Conservation (phyloP, 306 rosid species). For the Vigna trinervia region DNA sequence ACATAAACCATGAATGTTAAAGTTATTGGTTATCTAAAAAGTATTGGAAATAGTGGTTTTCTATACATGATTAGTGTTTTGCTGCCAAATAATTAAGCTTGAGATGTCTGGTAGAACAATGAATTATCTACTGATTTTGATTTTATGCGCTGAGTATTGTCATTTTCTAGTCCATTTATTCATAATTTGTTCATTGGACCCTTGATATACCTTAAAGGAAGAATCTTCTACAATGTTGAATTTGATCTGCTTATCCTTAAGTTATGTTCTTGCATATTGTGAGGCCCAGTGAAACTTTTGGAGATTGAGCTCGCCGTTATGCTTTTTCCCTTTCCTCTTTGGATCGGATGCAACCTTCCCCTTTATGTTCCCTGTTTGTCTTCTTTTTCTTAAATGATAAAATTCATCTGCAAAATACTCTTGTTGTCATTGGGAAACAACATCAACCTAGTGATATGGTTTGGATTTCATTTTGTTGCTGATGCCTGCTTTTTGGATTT, state of each 20-base stretch:
- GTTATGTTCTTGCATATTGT: constrained; percentile 14
- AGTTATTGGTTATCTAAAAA: neutral
- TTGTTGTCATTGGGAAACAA: neutral
- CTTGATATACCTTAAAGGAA: constrained; percentile 18
- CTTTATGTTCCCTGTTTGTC: neutral
- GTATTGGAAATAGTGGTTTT: constrained; percentile 25
- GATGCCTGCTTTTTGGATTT: constrained; percentile 49
- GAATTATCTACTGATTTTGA: constrained; percentile 14
- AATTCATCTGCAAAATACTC: constrained; percentile 13
- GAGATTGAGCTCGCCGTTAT: constrained; percentile 28
- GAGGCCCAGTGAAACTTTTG: constrained; percentile 25
- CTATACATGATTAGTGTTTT: constrained; percentile 18
- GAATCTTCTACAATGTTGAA: neutral
- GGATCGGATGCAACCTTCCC: constrained; percentile 23
- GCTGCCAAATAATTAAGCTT: constrained; percentile 22
- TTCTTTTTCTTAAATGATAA: constrained; percentile 25
- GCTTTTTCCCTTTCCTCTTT: neutral
- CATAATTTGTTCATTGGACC: constrained; percentile 23
- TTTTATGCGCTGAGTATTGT: constrained; percentile 13
- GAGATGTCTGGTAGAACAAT: constrained; percentile 19
- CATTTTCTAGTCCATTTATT: constrained; percentile 29
- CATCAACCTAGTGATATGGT: constrained; percentile 23
- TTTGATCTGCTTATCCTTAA: constrained; percentile 26
- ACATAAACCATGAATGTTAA: neutral
- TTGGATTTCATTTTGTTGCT: constrained; percentile 38